Evolutionary conservation across 2,329 filamentous ascomycete species (phyloP), one percentile per base, ranked within the genome.

Genomic region (Verticillium klebahnii): DNA sequence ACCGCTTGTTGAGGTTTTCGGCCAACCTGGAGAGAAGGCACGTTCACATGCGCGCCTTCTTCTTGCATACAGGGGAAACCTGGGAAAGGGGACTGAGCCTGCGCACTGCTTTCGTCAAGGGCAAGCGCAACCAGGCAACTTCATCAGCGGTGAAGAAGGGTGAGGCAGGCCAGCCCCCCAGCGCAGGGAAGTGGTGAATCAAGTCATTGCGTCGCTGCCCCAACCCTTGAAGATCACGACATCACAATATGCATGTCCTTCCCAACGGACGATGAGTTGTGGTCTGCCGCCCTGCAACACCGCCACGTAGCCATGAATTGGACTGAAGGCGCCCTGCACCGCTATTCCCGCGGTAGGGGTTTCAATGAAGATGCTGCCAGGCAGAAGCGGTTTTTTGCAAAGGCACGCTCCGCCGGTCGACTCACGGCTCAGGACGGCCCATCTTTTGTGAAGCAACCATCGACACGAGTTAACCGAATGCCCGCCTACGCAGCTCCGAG

Each of bases 371-470:
- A 77, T 45, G 62, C 66, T 19, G 68, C 70, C 23, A 73, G 71
- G 17, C 77, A 79, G 64, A 75, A 72, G 55, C 65, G 74, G 59
- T 73, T 75, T 60, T 79, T 79, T 64, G 75, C 76, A 19, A 75
- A 72, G 60, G 70, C 69, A 5, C 74, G 73, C 12, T 65, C 65
- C 17, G 45, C 45, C 19, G 12, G 11, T 50, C 45, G 9, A 50
- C 19, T 5, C 45, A 12, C 45, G 4, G 45, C 6, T 25, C n/a
- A 9, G 17, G 19, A 25, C 19, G 9, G 25, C n/a, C 45, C 45
- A 25, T 50, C 19, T 6, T 50, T 50, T 14, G 9, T 23, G 23
- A 23, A 50, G 19, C 45, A n/a, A 50, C 19, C 31, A 1, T 32
- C 15, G 32, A 37, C 8, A 56, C 9, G 25, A 23, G 6, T 15